Conservation (phyloP, 352 stramenopile genomes). For the Aphanomyces stellatus region DNA sequence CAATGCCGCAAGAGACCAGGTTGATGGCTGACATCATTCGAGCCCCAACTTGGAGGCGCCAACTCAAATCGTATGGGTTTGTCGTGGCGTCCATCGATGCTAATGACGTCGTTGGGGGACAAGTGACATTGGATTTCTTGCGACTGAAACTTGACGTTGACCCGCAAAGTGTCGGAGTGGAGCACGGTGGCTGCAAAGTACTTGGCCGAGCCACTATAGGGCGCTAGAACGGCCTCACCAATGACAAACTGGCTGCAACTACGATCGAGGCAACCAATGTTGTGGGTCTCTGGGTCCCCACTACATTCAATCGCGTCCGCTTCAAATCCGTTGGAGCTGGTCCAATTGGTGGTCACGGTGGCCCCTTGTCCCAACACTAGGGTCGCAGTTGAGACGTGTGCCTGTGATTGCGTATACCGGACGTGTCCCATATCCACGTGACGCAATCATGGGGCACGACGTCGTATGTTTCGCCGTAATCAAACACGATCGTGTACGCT, state of each 20-base stretch:
- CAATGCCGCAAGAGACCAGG: too few relatives aligned
- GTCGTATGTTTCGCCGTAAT: slow-evolving; percentile 10
- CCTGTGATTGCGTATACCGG: not conserved
- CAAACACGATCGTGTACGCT: slow-evolving; percentile 8
- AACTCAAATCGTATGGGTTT: too few relatives aligned
- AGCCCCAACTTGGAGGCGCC: too few relatives aligned
- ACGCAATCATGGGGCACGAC: not conserved
- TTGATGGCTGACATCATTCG: too few relatives aligned
- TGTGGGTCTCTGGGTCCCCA: not conserved
- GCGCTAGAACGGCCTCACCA: slow-evolving; percentile 2
- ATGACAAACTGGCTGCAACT: too few relatives aligned
- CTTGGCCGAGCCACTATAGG: not conserved
- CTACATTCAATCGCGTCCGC: not conserved
- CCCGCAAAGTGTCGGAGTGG: too few relatives aligned
- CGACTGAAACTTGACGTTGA: not conserved
- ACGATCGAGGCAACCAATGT: not conserved
- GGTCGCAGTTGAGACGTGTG: not conserved
- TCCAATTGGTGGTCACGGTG: not conserved
- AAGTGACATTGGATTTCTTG: too few relatives aligned
- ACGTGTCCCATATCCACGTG: not conserved
- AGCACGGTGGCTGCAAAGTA: slow-evolving; percentile 5
- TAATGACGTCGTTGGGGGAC: too few relatives aligned
- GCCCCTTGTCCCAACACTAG: not conserved
- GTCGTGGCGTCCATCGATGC: not conserved
- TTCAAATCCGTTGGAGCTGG: not conserved